These are phyloP conservation scores for Aspergillus carlsbadensis DNA, from an alignment of 495 filamentous ascomycete species.

Conservation along the genomic window DNA sequence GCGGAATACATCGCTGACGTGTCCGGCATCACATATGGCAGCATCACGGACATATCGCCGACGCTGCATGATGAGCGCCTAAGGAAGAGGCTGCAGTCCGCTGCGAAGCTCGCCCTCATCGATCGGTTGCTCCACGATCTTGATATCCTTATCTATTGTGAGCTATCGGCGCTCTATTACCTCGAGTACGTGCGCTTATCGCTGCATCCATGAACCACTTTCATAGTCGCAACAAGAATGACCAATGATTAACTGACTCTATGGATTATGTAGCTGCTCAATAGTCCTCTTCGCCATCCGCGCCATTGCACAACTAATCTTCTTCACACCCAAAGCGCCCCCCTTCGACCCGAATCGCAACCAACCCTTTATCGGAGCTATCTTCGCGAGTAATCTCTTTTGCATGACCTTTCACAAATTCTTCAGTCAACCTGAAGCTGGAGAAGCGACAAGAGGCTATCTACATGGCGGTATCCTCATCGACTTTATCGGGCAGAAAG, in stretches of 20 bases:
- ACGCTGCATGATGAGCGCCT: conserved; percentile 30
- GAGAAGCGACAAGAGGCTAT: conserved; percentile 76
- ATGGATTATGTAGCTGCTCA: conserved; percentile 60
- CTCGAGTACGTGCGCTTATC: conserved; percentile 67
- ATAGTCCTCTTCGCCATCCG: conserved; percentile 70
- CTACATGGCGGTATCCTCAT: conserved; percentile 82
- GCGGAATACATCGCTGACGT: conserved; percentile 53
- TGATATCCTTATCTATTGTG: conserved; percentile 77
- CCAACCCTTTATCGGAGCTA: conserved; percentile 66
- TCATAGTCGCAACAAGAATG: background rate
- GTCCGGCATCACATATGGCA: conserved; percentile 41
- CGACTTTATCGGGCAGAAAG: conserved; percentile 84
- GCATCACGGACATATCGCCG: conserved; percentile 20
- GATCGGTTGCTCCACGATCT: conserved; percentile 68
- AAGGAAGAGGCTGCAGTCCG: conserved; percentile 36
- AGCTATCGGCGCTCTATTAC: conserved; percentile 82
- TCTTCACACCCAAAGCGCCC: conserved; percentile 76
- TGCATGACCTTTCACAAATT: conserved; percentile 72
- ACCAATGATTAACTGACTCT: background rate
- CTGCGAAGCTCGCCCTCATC: conserved; percentile 57
- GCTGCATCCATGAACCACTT: background rate
- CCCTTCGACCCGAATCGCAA: conserved; percentile 61
- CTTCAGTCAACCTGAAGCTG: conserved; percentile 59
- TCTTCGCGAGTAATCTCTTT: conserved; percentile 67
- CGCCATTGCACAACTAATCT: conserved; percentile 67